phyloP scores from a whole-genome alignment of 352 stramenopile genomes.

The Globisporangium paddicum region DNA sequence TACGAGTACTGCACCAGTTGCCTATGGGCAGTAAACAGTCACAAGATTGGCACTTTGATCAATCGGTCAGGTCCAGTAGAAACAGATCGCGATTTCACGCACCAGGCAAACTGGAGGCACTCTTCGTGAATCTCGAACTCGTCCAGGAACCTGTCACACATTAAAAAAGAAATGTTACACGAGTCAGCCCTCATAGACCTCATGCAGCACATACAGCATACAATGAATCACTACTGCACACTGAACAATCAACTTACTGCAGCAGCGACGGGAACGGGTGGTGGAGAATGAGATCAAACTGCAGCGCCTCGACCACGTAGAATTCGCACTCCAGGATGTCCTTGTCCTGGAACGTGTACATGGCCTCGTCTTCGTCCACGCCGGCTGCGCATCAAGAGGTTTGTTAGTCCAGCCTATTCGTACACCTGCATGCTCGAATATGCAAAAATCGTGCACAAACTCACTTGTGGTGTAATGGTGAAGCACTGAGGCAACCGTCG shows the following conservation, averaged over 20 bases:
- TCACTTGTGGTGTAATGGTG: slow-evolving; percentile 86
- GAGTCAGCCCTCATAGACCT: neutral
- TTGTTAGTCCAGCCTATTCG: neutral
- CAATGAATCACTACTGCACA: no score
- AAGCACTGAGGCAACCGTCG: slow-evolving; percentile 73
- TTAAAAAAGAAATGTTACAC: neutral
- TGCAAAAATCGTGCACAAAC: slow-evolving; percentile 6
- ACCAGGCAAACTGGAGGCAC: slow-evolving; percentile 83
- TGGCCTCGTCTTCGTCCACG: slow-evolving; percentile 82
- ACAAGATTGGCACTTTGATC: neutral
- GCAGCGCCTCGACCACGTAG: slow-evolving; percentile 83
- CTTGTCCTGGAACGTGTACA: slow-evolving; percentile 88
- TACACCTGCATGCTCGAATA: neutral
- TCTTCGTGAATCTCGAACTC: slow-evolving; percentile 86
- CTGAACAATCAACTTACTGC: slow-evolving; percentile 43
- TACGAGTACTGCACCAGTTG: slow-evolving; percentile 88
- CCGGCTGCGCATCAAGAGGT: slow-evolving; percentile 28
- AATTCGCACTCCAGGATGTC: slow-evolving; percentile 90
- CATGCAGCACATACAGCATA: neutral
- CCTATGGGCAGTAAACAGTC: slow-evolving; percentile 24
- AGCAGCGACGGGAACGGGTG: slow-evolving; percentile 80
- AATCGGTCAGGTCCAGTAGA: neutral
- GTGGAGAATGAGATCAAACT: slow-evolving; percentile 87
- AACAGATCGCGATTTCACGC: neutral
- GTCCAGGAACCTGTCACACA: slow-evolving; percentile 54